Conservation (phyloP, 2,329 filamentous ascomycete species). For the Trichoderma lentiforme region DNA sequence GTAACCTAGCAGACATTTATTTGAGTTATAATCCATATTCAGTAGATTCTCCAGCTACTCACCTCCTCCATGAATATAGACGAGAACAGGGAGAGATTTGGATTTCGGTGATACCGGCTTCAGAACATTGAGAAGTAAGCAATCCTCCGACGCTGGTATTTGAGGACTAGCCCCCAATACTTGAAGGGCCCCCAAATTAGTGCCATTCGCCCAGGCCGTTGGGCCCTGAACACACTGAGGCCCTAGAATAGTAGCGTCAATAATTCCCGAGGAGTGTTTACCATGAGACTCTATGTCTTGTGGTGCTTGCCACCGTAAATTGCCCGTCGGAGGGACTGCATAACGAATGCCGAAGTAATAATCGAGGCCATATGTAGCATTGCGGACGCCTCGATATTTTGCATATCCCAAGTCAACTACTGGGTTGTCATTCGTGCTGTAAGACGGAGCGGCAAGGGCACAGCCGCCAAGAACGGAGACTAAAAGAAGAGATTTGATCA, state of each 20-base stretch:
- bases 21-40: neutral
- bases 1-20: neutral
- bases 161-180: neutral
- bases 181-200: neutral
- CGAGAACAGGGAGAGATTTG: neutral
- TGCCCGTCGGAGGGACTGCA: too few species aligned
- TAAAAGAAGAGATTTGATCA: neutral
- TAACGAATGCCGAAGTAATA: neutral
- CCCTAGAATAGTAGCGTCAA: neutral
- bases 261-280: neutral
- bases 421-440: neutral
- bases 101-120: neutral
- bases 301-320: neutral
- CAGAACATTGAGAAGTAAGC: neutral
- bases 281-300: neutral
- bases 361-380: neutral
- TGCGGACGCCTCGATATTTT: neutral
- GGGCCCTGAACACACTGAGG: neutral
- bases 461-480: neutral
- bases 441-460: neutral
- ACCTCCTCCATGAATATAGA: neutral
- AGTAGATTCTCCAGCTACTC: neutral
- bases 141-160: neutral
- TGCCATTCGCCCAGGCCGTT: neutral
- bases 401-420: neutral